These are phyloP conservation scores for Metschnikowia gelsemii DNA, from an alignment of 805 yeast genomes.

Conservation along the genomic window DNA sequence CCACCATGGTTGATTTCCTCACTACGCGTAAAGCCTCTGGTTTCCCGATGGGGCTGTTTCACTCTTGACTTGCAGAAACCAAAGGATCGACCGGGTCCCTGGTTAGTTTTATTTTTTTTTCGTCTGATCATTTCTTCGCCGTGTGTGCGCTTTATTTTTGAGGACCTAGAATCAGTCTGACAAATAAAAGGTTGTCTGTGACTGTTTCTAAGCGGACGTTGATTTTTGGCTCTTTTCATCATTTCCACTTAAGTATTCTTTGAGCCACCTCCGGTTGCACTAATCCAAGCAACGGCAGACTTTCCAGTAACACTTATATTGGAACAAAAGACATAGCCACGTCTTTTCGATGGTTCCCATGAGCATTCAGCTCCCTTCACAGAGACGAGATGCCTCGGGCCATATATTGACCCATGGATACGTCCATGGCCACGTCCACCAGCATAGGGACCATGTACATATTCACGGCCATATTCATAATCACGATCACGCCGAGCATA, in stretches of 20 bases:
- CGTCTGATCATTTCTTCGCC: not conserved
- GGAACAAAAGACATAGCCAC: not conserved
- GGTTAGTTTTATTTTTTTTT: not conserved
- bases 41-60: not conserved
- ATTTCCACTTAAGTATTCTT: too few relatives aligned
- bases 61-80: not conserved
- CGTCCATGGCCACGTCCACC: conserved; percentile 69
- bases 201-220: too few relatives aligned
- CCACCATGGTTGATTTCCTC: conserved; percentile 10
- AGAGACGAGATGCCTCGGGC: conserved; percentile 8
- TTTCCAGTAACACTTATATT: too few relatives aligned
- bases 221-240: too few relatives aligned
- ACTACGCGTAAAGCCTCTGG: not conserved
- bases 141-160: too few relatives aligned
- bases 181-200: too few relatives aligned
- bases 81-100: not conserved
- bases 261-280: too few relatives aligned
- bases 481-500: conserved; percentile 33
- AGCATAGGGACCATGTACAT: conserved; percentile 58
- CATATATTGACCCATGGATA: conserved; percentile 44
- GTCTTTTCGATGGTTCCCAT: conserved; percentile 1
- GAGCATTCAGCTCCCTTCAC: conserved; percentile 8
- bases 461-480: conserved; percentile 70
- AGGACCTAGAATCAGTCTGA: too few relatives aligned
- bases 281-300: too few relatives aligned